Evolutionary conservation across 2,329 filamentous ascomycete species (phyloP).

Genomic region (Aspergillus sergii): DNA sequence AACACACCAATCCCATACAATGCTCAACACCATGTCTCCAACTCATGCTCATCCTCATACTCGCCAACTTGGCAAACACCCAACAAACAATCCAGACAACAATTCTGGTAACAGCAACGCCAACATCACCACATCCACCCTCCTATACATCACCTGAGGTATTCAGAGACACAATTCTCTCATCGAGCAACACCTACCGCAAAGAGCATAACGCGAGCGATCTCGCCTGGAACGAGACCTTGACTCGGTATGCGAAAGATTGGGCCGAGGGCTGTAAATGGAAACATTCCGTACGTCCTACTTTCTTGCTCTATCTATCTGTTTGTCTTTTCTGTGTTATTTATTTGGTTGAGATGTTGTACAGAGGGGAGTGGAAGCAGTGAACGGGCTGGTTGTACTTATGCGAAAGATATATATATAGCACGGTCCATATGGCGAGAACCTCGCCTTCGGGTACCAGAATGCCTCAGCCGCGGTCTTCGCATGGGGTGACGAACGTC

Average conservation of each 20-base stretch:
- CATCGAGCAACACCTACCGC: constrained; percentile 69
- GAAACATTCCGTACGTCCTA: constrained; percentile 40
- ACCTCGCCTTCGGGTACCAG: constrained; percentile 68
- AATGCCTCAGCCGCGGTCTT: constrained; percentile 63
- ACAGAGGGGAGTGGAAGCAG: not conserved
- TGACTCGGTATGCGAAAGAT: constrained; percentile 56
- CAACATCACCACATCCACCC: constrained; percentile 31
- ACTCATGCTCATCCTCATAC: constrained; percentile 5
- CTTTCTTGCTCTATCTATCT: not conserved
- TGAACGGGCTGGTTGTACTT: not conserved
- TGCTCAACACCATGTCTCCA: not conserved
- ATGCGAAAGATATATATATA: constrained; percentile 20
- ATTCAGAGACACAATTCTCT: constrained; percentile 60
- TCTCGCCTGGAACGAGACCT: constrained; percentile 67
- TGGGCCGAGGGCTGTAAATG: constrained; percentile 53
- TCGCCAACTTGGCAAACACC: constrained; percentile 8
- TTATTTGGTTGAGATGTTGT: too few species aligned
- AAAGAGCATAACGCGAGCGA: constrained; percentile 60
- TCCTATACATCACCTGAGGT: constrained; percentile 46
- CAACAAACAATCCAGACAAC: constrained; percentile 20
- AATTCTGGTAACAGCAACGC: constrained; percentile 28
- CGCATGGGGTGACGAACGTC: constrained; percentile 66
- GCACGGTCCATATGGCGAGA: constrained; percentile 71
- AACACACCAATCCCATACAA: not conserved
- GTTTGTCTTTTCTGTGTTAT: not conserved